Evolutionary conservation across 192 early-diverging fungal species (phyloP).

Genomic region (Entomortierella beljakovae): DNA sequence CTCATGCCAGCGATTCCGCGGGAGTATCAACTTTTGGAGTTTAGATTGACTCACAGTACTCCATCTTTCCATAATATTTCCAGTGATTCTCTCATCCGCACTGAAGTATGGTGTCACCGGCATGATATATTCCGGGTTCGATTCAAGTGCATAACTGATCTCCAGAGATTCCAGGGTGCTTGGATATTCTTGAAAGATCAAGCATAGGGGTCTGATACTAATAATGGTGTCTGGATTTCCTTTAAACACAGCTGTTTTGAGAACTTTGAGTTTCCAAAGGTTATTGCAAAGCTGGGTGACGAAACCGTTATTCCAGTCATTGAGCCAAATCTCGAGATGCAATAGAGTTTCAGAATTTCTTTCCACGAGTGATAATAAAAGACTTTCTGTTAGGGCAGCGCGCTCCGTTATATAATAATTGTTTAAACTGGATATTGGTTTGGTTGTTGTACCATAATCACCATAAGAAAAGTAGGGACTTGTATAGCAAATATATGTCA

Average conservation of each 20-base stretch:
- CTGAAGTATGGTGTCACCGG: neutral
- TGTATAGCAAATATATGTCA: neutral
- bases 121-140: too few relatives aligned
- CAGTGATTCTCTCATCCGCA: neutral
- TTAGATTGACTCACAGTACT: neutral
- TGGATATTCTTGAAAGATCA: neutral
- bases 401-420: neutral
- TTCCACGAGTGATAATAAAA: neutral
- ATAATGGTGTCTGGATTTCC: neutral
- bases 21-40: neutral
- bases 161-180: neutral
- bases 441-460: neutral
- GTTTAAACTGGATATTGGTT: neutral
- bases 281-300: neutral
- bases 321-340: neutral
- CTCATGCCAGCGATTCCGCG: neutral
- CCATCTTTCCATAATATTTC: neutral
- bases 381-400: neutral
- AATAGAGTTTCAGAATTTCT: neutral
- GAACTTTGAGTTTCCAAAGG: neutral
- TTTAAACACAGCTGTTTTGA: neutral
- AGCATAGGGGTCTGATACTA: neutral
- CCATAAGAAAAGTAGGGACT: neutral
- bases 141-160: neutral
- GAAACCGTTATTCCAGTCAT: neutral